Evolutionary conservation across 306 rosid genomes (phyloP), one percentile per base, ranked within the genome.

Genomic region (Betula pendula): DNA sequence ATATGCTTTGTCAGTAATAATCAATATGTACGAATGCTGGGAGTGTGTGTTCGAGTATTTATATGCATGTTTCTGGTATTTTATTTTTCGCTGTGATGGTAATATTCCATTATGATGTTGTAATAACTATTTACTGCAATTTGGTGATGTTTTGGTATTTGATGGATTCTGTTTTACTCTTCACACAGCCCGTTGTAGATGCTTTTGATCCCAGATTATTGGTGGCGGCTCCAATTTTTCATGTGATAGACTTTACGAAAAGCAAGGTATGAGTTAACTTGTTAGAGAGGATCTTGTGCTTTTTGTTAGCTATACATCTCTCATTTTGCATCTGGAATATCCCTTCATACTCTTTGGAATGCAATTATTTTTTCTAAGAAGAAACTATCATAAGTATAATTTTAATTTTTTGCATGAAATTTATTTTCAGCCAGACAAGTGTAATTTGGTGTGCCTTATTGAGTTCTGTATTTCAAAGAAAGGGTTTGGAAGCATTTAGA

Each of bases 151-250:
- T 70, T 27, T 75, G 13, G 38, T 24, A 22, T 49, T 74, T 72
- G 31, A 67, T 62, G 24, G 12, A 8, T 66, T 55, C 25, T 79
- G 9, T 68, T 88, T 11, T 68, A 25, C 70, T 31, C 55, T 72
- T 84, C 53, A 19, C 73, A 72, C 87, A 92, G 99, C 99, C 99
- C 43, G 99, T 96, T 70, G 98, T 96, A 51, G 99, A 96, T 87
- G 99, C 99, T 74, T 96, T 96, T 84, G 99, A 96, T 88, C 97
- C 99, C 71, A 89, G 98, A 82, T 84, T 96, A 56, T 84, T 96
- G 81, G 77, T 92, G 67, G 90, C 99, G 87, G 89, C 99, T 71
- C 85, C 98, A 53, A 86, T 85, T 62, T 86, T 82, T 81, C 99
- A 96, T 76, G 87, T 89, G 77, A 71, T 91, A 72, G 98, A 96